These are phyloP conservation scores for Chimonanthus salicifolius DNA, from an alignment of 164 flowering plant genomes.

Conservation along the genomic window DNA sequence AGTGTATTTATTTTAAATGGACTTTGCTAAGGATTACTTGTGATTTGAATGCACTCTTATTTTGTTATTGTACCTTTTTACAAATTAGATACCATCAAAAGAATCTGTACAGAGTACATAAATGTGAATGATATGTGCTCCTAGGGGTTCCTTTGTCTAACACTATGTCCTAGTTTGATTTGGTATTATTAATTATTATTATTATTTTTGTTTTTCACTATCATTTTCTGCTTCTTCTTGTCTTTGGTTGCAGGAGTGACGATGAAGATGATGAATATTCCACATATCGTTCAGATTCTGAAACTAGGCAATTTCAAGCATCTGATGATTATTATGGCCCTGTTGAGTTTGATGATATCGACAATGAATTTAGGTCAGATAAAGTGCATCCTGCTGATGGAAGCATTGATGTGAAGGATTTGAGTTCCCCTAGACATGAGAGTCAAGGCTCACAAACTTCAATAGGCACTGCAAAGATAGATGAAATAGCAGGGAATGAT, in stretches of 20 bases:
- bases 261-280: conserved; percentile 64
- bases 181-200: neutral
- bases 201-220: neutral
- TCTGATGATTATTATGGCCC: conserved; percentile 40
- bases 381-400: conserved; percentile 47
- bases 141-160: neutral
- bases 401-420: conserved; percentile 23
- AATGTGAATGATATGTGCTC: neutral
- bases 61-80: neutral
- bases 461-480: conserved; percentile 23
- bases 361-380: conserved; percentile 38
- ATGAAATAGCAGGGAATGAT: conserved; percentile 30
- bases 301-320: conserved; percentile 37
- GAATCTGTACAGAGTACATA: neutral
- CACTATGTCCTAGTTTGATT: neutral
- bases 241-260: conserved; percentile 53
- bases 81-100: too few species aligned
- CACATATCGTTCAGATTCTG: conserved; percentile 45
- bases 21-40: too few species aligned
- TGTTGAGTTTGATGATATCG: conserved; percentile 45
- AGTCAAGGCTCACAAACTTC: conserved; percentile 26
- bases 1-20: too few species aligned
- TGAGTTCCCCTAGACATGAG: conserved; percentile 36
- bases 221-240: conserved; percentile 4
- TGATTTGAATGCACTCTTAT: neutral